A percentile compares a stretch with the other conserved stretches of the same genome.
phyloP scores from a whole-genome alignment of 441 rosid species.

The Erodium trifolium region DNA sequence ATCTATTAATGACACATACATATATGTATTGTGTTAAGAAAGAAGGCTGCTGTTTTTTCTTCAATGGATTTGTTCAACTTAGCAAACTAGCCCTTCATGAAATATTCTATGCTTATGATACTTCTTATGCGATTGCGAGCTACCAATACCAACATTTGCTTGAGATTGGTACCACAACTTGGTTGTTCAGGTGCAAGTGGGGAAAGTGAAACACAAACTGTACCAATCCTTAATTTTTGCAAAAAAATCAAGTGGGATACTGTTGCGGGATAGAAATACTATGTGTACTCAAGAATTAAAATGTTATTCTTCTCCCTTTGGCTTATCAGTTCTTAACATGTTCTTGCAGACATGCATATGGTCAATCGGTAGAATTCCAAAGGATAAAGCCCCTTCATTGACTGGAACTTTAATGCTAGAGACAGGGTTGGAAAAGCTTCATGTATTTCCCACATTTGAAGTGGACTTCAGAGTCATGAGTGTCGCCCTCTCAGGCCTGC shows the following conservation, averaged over 20 bases:
- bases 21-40: no score
- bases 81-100: not conserved
- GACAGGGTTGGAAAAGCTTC: conserved; percentile 55
- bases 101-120: not conserved
- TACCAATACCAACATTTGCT: no score
- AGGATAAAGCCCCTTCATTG: conserved; percentile 75
- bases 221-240: no score
- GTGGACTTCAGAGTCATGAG: conserved; percentile 80
- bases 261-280: not conserved
- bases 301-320: not conserved
- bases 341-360: conserved; percentile 64
- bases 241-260: no score
- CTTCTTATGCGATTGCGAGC: no score
- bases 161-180: no score
- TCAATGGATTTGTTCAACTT: no score
- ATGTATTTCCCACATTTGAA: conserved; percentile 64
- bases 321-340: conserved; percentile 13
- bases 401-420: conserved; percentile 60
- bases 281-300: not conserved
- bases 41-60: no score
- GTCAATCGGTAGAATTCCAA: conserved; percentile 80
- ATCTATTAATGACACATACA: no score
- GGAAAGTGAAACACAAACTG: no score
- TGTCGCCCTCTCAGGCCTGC: conserved; percentile 77
- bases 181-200: no score